These are phyloP conservation scores for Gremmenia infestans DNA, from an alignment of 2,329 filamentous ascomycete genomes.

Conservation along the genomic window DNA sequence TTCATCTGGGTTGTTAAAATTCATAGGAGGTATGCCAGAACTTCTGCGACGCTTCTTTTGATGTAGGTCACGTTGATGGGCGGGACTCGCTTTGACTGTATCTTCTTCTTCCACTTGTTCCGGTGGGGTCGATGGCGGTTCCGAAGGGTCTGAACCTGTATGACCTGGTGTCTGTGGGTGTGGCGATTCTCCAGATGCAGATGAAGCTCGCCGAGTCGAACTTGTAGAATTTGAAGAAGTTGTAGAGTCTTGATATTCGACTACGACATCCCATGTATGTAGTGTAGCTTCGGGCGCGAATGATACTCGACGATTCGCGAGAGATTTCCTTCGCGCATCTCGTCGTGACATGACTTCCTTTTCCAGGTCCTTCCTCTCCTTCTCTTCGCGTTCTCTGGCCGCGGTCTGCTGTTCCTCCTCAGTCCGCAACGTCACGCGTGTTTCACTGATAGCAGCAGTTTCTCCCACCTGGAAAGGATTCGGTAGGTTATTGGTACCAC, in stretches of 20 bases:
- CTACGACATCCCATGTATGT: conserved; percentile 86
- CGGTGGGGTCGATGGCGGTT: conserved; percentile 57
- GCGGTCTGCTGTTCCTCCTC: conserved; percentile 69
- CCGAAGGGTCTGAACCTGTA: conserved; percentile 43
- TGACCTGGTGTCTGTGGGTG: conserved; percentile 27
- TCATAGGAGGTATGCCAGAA: conserved; percentile 60
- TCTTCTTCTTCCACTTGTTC: conserved; percentile 60
- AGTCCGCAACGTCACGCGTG: conserved; percentile 60
- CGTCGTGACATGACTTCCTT: conserved; percentile 65
- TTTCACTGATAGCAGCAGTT: conserved; percentile 31
- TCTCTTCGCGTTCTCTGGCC: conserved; percentile 63
- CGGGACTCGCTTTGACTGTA: conserved; percentile 53
- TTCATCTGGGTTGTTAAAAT: conserved; percentile 60
- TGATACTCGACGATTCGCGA: conserved; percentile 88
- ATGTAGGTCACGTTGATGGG: conserved; percentile 59
- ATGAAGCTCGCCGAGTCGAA: conserved; percentile 68
- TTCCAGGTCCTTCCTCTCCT: conserved; percentile 53
- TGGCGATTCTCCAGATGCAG: conserved; percentile 29
- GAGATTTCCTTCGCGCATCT: conserved; percentile 85
- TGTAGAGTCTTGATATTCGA: conserved; percentile 87
- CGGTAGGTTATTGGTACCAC: conserved; percentile 37
- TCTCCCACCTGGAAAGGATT: conserved; percentile 43
- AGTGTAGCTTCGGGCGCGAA: conserved; percentile 96
- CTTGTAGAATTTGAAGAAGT: conserved; percentile 69
- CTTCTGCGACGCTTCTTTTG: conserved; percentile 58